Conservation (phyloP, 164 flowering plant genomes). For the Vitis vinifera region DNA sequence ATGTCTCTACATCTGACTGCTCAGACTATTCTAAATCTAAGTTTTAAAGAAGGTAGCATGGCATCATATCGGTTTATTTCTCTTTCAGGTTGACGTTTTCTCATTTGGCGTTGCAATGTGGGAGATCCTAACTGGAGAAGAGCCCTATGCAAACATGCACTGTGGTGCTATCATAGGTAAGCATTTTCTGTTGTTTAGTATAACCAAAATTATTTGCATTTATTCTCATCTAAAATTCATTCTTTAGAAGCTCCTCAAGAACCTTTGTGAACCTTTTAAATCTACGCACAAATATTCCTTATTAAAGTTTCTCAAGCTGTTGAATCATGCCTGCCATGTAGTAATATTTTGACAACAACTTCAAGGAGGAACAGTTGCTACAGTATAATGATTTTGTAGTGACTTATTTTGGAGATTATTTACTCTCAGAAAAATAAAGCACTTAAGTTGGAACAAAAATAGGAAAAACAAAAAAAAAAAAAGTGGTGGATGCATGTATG, state of each 20-base stretch:
- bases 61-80: not conserved
- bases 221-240: too few species aligned
- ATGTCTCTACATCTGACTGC: too few species aligned
- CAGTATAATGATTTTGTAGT: not conserved
- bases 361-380: not conserved
- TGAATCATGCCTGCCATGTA: too few species aligned
- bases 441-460: not conserved
- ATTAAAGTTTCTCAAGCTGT: too few species aligned
- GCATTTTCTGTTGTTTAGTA: not conserved
- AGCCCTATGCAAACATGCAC: conserved; percentile 89
- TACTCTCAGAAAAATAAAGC: not conserved
- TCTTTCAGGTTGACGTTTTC: conserved; percentile 52
- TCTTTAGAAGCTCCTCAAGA: too few species aligned
- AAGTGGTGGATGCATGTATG: too few species aligned
- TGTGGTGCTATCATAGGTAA: conserved; percentile 79
- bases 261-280: too few species aligned
- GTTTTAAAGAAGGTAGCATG: not conserved
- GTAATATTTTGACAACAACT: not conserved
- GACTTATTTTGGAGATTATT: not conserved
- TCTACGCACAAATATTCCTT: too few species aligned
- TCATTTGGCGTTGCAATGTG: conserved; percentile 90
- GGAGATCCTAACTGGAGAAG: conserved; percentile 90
- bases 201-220: not conserved
- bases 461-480: too few species aligned
- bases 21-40: too few species aligned